Base-by-base conservation (phyloP, 2,329 filamentous ascomycete species). In the Pezicula neosporulosa region DNA sequence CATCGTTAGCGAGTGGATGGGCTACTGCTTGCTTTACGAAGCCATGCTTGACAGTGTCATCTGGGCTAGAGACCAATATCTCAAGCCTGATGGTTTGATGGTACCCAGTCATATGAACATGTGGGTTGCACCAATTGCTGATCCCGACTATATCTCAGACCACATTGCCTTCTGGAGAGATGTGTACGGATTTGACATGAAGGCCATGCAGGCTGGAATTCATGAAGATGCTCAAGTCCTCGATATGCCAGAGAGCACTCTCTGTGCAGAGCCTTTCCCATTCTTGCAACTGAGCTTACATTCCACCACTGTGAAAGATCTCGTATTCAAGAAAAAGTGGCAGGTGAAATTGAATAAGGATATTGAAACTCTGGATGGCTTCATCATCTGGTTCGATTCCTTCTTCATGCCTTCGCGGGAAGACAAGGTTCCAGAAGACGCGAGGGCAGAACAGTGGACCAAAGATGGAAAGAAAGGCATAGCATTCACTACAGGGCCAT, bases 1-100 rank as follows among this genome's bases (percentile, higher is more conserved):
- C 63, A 96, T 97, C 66, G 86, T 97, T 54, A 95, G 89, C 53
- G 92, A 97, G 70, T 97, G 92, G 92, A 97, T 97, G 92, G 92
- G 92, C 28, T 97, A 97, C 68, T 89, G 86, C 57, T 79, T 97
- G 16, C 79, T 97, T 6, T 97, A 95, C 69, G 92, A 97, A 71
- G 90, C 91, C 50, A 97, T 97, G 92, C 83, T 97, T 27, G 90
- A 94, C 57, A 95, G 90, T 45, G 90, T 97, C 19, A 78, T 97
- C 47, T 93, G 84, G 65, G 93, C 93, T 41, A 81, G 92, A 55
- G 92, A 97, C 71, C 84, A 82, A 60, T 97, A 96, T 69, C 82
- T 97, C 21, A 84, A 81, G 53, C 82, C 86, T 1, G 86, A 83
- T 50, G 92, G 92, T 15, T 76, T 97, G 48, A 85, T 97, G 74